These are phyloP conservation scores for Micromonas commoda DNA, from an alignment of 139 green algal genomes.

Conservation along the genomic window DNA sequence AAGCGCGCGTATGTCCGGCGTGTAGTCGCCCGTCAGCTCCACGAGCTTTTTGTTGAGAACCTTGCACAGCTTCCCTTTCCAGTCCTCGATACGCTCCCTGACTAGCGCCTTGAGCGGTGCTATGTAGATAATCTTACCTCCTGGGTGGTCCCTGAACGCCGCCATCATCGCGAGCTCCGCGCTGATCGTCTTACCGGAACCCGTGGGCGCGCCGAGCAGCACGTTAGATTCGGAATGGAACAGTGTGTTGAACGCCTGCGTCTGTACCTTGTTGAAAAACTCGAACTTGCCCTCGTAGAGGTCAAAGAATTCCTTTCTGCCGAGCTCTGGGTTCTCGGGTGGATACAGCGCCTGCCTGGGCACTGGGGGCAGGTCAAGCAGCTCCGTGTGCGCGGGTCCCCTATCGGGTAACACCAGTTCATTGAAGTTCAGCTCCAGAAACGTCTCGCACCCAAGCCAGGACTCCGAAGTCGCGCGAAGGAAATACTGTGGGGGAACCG, in stretches of 20 bases:
- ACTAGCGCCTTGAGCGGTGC: conserved; percentile 95
- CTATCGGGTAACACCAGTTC: conserved; percentile 49
- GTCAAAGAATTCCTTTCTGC: neutral
- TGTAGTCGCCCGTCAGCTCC: conserved; percentile 91
- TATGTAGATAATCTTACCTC: conserved; percentile 84
- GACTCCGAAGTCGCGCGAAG: conserved; percentile 65
- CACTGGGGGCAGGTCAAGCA: conserved; percentile 90
- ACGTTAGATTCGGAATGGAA: conserved; percentile 94
- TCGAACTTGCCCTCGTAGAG: conserved; percentile 53
- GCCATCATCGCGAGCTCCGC: conserved; percentile 85
- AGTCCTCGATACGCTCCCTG: conserved; percentile 88
- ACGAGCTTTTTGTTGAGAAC: conserved; percentile 50
- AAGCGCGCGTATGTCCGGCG: conserved; percentile 65
- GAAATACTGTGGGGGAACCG: conserved; percentile 75
- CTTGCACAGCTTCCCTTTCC: conserved; percentile 64
- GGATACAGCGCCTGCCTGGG: conserved; percentile 73
- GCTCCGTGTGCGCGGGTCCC: conserved; percentile 60
- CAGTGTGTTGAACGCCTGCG: conserved; percentile 91
- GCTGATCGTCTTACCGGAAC: conserved; percentile 87
- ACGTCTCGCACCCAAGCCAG: conserved; percentile 59
- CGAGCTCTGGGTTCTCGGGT: too few relatives aligned
- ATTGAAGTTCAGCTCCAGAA: conserved; percentile 43
- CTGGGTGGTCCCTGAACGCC: conserved; percentile 49
- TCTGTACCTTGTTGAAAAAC: conserved; percentile 99
- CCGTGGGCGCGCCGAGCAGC: conserved; percentile 88